These are phyloP conservation scores for Panaeolus cyanescens DNA, from an alignment of 768 basidiomycete species.

Conservation along the genomic window DNA sequence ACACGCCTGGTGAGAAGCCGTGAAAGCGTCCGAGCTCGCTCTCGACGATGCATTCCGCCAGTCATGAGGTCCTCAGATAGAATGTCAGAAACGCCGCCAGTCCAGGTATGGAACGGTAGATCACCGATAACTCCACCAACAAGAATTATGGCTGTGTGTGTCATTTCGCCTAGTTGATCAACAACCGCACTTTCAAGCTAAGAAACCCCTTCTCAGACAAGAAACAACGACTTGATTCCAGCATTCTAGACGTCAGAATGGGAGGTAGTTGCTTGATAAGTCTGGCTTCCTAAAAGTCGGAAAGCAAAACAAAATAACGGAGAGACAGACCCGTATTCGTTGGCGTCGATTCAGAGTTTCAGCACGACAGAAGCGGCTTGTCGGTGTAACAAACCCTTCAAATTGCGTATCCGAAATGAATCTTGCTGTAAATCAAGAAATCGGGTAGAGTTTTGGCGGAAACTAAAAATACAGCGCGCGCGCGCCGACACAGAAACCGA, in stretches of 20 bases:
- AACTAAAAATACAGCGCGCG: too few species aligned
- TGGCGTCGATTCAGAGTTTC: background rate
- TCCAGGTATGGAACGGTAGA: background rate
- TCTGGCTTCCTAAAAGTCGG: background rate
- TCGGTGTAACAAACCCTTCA: background rate
- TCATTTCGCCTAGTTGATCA: background rate
- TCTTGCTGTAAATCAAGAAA: background rate
- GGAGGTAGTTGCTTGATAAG: background rate
- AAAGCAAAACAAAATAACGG: background rate
- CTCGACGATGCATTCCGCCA: background rate
- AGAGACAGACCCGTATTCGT: background rate
- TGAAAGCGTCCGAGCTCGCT: background rate
- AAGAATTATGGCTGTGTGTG: background rate
- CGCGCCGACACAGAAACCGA: too few species aligned
- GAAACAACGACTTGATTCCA: background rate
- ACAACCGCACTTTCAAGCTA: background rate
- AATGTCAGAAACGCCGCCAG: background rate
- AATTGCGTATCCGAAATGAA: background rate
- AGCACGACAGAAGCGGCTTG: background rate
- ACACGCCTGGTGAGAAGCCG: background rate
- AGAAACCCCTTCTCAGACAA: background rate
- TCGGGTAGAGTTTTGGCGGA: background rate
- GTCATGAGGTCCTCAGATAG: background rate
- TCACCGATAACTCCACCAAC: background rate
- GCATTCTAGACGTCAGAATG: background rate